Evolutionary conservation across 225 moss, liverwort and hornwort genomes (phyloP).

Genomic region (Polytrichum commune): DNA sequence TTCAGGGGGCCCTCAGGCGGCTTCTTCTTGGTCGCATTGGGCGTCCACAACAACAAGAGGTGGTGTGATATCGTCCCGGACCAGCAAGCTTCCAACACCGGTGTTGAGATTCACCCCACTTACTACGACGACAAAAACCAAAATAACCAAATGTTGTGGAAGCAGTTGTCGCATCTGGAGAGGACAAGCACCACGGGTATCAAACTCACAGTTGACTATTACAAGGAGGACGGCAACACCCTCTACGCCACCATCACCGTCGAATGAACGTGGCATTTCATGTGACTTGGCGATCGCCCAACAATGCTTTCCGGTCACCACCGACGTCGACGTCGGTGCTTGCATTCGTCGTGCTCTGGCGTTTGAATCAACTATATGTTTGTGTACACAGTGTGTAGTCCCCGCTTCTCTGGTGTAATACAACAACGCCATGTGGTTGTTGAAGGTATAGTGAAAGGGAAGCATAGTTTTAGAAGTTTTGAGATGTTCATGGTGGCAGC

Average conservation of each 20-base stretch:
- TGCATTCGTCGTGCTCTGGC: too few species aligned
- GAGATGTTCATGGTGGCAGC: too few species aligned
- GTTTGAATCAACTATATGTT: too few species aligned
- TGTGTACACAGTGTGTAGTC: too few species aligned
- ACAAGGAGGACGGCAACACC: conserved; percentile 1
- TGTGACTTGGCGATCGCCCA: background rate
- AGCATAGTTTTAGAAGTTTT: too few species aligned
- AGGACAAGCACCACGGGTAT: background rate
- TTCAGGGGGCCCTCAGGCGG: conserved; percentile 9
- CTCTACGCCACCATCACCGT: background rate
- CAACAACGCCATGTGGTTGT: too few species aligned
- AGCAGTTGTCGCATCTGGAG: background rate
- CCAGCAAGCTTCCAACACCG: background rate
- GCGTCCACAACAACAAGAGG: conserved; percentile 18
- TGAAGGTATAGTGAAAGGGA: too few species aligned
- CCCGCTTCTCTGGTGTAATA: too few species aligned
- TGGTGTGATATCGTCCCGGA: conserved; percentile 18
- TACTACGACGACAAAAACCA: background rate
- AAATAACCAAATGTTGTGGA: conserved; percentile 2
- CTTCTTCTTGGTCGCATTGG: conserved; percentile 10
- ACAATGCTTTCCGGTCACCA: background rate
- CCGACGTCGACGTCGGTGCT: background rate
- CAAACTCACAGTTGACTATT: background rate
- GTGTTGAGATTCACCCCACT: conserved; percentile 1
- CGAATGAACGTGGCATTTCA: background rate